A percentile compares a stretch with the other conserved stretches of the same genome.
Conservation (phyloP, 2,329 filamentous ascomycete species). For the Alternaria tenuissima region DNA sequence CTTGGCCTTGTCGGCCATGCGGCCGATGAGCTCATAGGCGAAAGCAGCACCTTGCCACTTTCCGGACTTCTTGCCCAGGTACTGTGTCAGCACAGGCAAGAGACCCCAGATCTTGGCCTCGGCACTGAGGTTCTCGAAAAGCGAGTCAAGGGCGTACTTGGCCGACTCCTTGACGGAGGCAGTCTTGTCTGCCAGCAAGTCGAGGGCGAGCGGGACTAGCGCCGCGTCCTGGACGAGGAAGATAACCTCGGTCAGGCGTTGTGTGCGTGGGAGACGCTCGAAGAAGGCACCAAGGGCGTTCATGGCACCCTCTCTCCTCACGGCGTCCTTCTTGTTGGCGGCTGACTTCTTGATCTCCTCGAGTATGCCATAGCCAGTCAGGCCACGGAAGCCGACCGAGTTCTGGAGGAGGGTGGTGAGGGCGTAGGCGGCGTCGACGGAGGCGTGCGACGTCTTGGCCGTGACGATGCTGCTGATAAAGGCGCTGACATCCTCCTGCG, state of each 20-base stretch:
- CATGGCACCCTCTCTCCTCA: constrained; percentile 88
- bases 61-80: constrained; percentile 82
- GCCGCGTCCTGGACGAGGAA: constrained; percentile 84
- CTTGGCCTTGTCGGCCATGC: constrained; percentile 94
- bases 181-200: constrained; percentile 89
- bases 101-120: constrained; percentile 86
- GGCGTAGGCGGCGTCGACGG: constrained; percentile 70
- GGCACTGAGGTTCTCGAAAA: constrained; percentile 79
- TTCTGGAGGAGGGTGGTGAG: constrained; percentile 70
- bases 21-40: constrained; percentile 83
- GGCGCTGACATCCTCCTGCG: constrained; percentile 56
- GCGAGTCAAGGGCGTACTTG: constrained; percentile 89
- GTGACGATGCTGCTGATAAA: constrained; percentile 57
- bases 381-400: constrained; percentile 70
- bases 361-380: constrained; percentile 68
- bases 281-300: constrained; percentile 93
- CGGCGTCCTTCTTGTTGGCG: constrained; percentile 89
- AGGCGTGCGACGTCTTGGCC: constrained; percentile 63
- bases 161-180: constrained; percentile 88
- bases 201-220: constrained; percentile 76
- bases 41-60: constrained; percentile 98
- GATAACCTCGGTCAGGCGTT: constrained; percentile 80
- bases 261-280: constrained; percentile 82
- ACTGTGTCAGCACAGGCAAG: constrained; percentile 76
- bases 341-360: constrained; percentile 78